Conservation (phyloP, 345 rosid genomes). For the Eucalyptus marginata region DNA sequence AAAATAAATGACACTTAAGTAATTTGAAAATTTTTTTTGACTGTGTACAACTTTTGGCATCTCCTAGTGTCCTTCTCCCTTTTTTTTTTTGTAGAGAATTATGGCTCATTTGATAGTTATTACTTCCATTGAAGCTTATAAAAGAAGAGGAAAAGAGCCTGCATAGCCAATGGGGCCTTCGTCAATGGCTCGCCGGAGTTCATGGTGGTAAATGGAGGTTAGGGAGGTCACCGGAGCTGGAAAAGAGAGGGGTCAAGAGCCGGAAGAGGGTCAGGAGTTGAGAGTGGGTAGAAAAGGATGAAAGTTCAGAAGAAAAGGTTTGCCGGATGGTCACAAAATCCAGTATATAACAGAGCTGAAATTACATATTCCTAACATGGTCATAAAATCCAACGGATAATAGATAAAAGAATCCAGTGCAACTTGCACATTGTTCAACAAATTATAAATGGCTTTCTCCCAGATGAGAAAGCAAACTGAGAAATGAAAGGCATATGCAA, state of each 20-base stretch:
- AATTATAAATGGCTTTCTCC: not conserved
- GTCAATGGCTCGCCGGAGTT: not conserved
- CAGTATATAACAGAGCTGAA: not conserved
- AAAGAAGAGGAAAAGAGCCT: not conserved
- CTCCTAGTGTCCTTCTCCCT: too few relatives aligned
- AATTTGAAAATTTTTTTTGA: too few relatives aligned
- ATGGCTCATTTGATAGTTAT: too few relatives aligned
- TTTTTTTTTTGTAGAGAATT: too few relatives aligned
- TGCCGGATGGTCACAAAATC: not conserved
- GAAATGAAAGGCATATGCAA: not conserved
- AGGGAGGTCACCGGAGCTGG: not conserved
- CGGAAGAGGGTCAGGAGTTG: not conserved
- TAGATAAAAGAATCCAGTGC: not conserved
- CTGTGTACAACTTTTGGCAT: too few relatives aligned
- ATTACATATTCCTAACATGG: not conserved
- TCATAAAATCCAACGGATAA: not conserved
- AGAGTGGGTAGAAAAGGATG: not conserved
- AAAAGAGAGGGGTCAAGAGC: not conserved
- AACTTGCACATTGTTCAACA: not conserved
- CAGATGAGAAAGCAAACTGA: too few relatives aligned
- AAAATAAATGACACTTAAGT: too few relatives aligned
- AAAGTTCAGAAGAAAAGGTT: not conserved
- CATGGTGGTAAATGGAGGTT: not conserved
- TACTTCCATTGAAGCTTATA: too few relatives aligned
- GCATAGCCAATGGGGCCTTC: not conserved